A percentile compares a stretch with the other conserved stretches of the same genome.
Evolutionary conservation across 2,329 filamentous ascomycete genomes (phyloP).

Genomic region (Lizonia empirigonia): DNA sequence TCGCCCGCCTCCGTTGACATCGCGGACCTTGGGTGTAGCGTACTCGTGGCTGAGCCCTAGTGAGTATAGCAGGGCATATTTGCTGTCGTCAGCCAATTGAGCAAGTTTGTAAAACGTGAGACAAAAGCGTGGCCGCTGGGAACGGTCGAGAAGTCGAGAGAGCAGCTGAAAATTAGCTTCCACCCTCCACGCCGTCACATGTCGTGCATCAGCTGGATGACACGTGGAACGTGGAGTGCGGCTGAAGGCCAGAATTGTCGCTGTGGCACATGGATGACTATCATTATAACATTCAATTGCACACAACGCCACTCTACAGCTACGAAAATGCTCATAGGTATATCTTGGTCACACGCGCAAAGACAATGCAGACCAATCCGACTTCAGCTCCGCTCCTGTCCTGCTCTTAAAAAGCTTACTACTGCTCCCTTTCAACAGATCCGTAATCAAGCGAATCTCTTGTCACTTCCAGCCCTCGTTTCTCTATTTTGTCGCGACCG

Average conservation of each 20-base stretch:
- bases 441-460: neutral
- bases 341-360: slow-evolving; percentile 5
- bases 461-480: neutral
- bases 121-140: neutral
- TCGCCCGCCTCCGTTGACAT: neutral
- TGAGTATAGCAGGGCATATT: no score
- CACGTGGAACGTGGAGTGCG: slow-evolving; percentile 5
- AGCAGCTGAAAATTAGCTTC: slow-evolving; percentile 5
- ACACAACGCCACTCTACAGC: slow-evolving; percentile 17
- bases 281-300: slow-evolving; percentile 14
- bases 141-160: neutral
- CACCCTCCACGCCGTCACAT: slow-evolving; percentile 1
- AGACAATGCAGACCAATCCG: slow-evolving; percentile 4
- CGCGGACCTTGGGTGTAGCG: neutral
- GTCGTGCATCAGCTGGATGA: neutral
- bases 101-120: neutral
- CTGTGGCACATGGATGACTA: neutral
- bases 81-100: no score
- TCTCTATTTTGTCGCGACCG: slow-evolving; percentile 16
- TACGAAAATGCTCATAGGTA: slow-evolving; percentile 19
- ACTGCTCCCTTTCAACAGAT: neutral
- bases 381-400: slow-evolving; percentile 1
- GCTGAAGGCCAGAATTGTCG: slow-evolving; percentile 1
- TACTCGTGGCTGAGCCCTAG: no score
- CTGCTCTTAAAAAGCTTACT: neutral